Conservation (phyloP, 805 yeast species). For the Peterozyma toletana region DNA sequence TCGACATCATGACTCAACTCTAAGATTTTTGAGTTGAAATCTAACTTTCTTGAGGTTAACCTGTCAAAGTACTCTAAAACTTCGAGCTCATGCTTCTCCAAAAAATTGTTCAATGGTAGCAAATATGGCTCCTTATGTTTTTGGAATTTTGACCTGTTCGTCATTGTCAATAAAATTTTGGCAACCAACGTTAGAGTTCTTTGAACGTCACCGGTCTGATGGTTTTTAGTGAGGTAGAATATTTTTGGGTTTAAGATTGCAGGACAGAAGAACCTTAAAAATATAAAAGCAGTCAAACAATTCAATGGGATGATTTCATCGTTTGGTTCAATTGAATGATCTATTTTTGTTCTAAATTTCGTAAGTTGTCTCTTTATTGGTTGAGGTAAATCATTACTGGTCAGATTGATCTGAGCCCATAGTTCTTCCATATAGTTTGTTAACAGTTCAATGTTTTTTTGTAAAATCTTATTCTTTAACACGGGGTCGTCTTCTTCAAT, state of each 20-base stretch:
- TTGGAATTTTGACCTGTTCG: conserved; percentile 65
- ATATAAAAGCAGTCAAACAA: conserved; percentile 77
- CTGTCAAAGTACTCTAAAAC: conserved; percentile 64
- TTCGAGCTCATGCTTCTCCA: conserved; percentile 49
- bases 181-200: conserved; percentile 78
- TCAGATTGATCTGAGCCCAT: conserved; percentile 59
- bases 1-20: conserved; percentile 50
- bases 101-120: conserved; percentile 60
- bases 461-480: conserved; percentile 29
- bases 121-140: conserved; percentile 83
- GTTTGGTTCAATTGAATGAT: conserved; percentile 48
- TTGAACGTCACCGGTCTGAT: conserved; percentile 65
- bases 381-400: conserved; percentile 70
- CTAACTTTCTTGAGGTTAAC: conserved; percentile 64
- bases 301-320: conserved; percentile 49
- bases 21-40: conserved; percentile 50
- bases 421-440: conserved; percentile 43
- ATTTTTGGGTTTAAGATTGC: conserved; percentile 86
- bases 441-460: conserved; percentile 42
- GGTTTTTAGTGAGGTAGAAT: conserved; percentile 63
- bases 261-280: conserved; percentile 82
- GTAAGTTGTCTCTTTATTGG: conserved; percentile 59
- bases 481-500: conserved; percentile 12
- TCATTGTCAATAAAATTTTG: conserved; percentile 69
- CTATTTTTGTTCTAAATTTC: conserved; percentile 57